A percentile compares a stretch with the other conserved stretches of the same genome.
phyloP scores from a whole-genome alignment of 176 grass and related monocot species.

The Oryza glumipatula region DNA sequence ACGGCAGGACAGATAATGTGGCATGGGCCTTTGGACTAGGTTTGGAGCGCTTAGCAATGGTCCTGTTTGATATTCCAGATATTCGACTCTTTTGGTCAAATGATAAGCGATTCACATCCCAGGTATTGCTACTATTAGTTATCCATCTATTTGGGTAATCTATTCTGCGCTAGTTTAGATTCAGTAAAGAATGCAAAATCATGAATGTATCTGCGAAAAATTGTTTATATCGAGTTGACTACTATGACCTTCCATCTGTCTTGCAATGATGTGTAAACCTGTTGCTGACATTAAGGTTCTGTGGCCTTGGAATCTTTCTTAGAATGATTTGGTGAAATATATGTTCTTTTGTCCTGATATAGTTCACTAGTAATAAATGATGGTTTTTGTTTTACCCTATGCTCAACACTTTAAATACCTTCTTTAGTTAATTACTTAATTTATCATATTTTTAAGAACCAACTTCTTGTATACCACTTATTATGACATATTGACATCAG shows the following conservation, averaged over 20 bases:
- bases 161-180: not conserved
- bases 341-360: not conserved
- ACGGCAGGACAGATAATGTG: constrained; percentile 76
- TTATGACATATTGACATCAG: not conserved
- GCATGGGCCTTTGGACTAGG: constrained; percentile 97
- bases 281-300: not conserved
- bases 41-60: constrained; percentile 88
- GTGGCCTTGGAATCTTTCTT: not conserved
- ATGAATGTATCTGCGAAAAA: not conserved
- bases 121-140: constrained; percentile 56
- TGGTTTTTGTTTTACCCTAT: not conserved
- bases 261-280: not conserved
- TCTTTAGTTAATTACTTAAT: not conserved
- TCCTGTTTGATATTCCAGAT: constrained; percentile 88
- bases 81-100: constrained; percentile 90
- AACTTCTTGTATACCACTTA: not conserved
- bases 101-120: constrained; percentile 87
- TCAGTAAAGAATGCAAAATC: not conserved
- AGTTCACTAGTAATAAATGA: not conserved
- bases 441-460: constrained; percentile 1
- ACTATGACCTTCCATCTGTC: not conserved
- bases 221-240: not conserved
- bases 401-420: too few species aligned
- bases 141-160: not conserved
- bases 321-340: not conserved